Evolutionary conservation across 495 filamentous ascomycete species (phyloP).

Genomic region (Chaetomium tenue): DNA sequence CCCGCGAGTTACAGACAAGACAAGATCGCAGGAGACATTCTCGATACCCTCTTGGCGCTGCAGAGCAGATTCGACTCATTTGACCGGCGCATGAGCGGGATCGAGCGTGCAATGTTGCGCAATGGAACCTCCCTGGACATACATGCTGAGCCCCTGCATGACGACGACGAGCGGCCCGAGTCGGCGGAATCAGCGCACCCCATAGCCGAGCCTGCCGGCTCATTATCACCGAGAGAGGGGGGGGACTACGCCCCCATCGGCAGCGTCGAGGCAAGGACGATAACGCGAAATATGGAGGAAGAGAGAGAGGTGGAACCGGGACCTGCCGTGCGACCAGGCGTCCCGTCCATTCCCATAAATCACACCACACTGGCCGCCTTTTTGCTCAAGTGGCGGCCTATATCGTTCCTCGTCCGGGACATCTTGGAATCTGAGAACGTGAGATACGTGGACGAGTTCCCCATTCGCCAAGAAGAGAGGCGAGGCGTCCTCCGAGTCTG

Average conservation of each 20-base stretch:
- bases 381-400: constrained; percentile 68
- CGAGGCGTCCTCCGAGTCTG: constrained; percentile 74
- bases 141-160: constrained; percentile 17
- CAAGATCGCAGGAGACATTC: constrained; percentile 51
- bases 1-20: constrained; percentile 45
- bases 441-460: constrained; percentile 63
- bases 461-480: constrained; percentile 69
- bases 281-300: constrained; percentile 42
- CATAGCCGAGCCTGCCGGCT: constrained; percentile 25
- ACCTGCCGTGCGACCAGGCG: constrained; percentile 48
- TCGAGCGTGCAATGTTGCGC: constrained; percentile 29
- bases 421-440: constrained; percentile 46
- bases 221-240: constrained; percentile 28
- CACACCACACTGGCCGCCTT: constrained; percentile 81
- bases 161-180: constrained; percentile 30
- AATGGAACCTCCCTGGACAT: constrained; percentile 21
- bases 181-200: constrained; percentile 28
- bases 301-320: constrained; percentile 48
- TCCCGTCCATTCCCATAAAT: constrained; percentile 67
- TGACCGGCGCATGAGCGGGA: constrained; percentile 29
- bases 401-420: constrained; percentile 53
- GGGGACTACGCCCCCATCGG: constrained; percentile 22
- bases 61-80: constrained; percentile 36
- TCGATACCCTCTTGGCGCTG: constrained; percentile 42
- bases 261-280: constrained; percentile 33